Conservation (phyloP, 2,329 filamentous ascomycete genomes). For the Cryphonectria nitschkei region DNA sequence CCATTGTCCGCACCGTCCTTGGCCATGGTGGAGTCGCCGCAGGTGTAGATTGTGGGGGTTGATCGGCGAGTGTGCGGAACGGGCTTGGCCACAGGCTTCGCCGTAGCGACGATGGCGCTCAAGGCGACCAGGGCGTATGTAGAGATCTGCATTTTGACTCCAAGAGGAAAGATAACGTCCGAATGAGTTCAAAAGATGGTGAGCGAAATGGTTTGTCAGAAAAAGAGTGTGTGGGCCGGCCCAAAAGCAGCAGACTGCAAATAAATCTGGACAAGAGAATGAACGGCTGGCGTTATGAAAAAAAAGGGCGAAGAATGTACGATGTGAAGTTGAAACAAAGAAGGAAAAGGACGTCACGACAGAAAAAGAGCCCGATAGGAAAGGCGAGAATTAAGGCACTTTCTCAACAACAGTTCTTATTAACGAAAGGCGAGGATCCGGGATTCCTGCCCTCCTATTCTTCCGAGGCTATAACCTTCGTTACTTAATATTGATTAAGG, state of each 20-base stretch:
- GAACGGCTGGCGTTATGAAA: constrained; percentile 11
- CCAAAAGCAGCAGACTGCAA: neutral
- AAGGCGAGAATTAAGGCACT: too few species aligned
- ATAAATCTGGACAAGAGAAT: neutral
- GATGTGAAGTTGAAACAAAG: neutral
- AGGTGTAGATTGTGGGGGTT: constrained; percentile 50
- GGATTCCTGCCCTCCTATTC: neutral
- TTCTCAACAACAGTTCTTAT: neutral
- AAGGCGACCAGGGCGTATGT: constrained; percentile 13
- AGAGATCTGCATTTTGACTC: constrained; percentile 26
- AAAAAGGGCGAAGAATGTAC: neutral
- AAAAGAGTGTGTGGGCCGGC: constrained; percentile 19
- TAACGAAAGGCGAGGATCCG: neutral
- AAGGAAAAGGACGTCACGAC: neutral
- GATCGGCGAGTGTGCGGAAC: constrained; percentile 32
- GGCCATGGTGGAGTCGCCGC: constrained; percentile 61
- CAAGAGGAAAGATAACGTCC: neutral
- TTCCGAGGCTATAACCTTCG: neutral
- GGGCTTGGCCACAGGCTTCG: constrained; percentile 29
- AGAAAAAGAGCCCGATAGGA: neutral
- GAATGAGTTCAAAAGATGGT: neutral
- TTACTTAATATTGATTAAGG: constrained; percentile 10
- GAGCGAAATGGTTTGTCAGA: neutral
- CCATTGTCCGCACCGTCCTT: constrained; percentile 43
- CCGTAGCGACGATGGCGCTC: constrained; percentile 27